These are phyloP conservation scores for Phytophthora nicotianae DNA, from an alignment of 352 stramenopile genomes.

Conservation along the genomic window DNA sequence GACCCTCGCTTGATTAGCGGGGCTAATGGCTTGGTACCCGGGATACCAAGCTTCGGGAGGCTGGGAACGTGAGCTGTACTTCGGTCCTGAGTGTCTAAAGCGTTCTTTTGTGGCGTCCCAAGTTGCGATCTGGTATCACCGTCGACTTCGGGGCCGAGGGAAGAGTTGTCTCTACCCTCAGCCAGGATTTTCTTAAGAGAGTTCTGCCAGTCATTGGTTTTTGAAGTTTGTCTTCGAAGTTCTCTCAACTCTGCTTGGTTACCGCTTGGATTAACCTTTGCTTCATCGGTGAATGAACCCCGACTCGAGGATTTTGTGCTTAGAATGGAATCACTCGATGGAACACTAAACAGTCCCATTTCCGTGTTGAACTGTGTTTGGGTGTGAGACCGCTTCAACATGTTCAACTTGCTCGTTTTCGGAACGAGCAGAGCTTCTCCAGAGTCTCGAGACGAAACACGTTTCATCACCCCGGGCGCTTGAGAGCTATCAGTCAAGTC, in stretches of 20 bases:
- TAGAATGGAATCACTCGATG: constrained; percentile 8
- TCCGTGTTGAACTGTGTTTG: constrained; percentile 29
- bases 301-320: constrained; percentile 8
- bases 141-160: constrained; percentile 11
- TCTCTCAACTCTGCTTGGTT: constrained; percentile 27
- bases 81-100: constrained; percentile 4
- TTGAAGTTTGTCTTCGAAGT: constrained; percentile 13
- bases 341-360: constrained; percentile 8
- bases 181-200: constrained; percentile 67
- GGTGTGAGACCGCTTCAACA: constrained; percentile 47
- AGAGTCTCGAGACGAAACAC: constrained; percentile 44
- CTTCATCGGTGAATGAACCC: constrained; percentile 7
- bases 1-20: constrained; percentile 40
- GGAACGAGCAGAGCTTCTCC: constrained; percentile 6
- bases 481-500: constrained; percentile 42
- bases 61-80: constrained; percentile 30
- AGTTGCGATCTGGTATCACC: constrained; percentile 6
- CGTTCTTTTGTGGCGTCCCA: constrained; percentile 2
- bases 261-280: not conserved
- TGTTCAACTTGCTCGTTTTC: constrained; percentile 22
- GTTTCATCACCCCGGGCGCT: constrained; percentile 38
- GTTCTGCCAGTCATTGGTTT: constrained; percentile 51
- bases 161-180: constrained; percentile 35
- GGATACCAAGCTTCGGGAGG: constrained; percentile 67
- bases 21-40: constrained; percentile 42